phyloP scores from a whole-genome alignment of 495 filamentous ascomycete genomes.

The Lasiosphaeris hirsuta region DNA sequence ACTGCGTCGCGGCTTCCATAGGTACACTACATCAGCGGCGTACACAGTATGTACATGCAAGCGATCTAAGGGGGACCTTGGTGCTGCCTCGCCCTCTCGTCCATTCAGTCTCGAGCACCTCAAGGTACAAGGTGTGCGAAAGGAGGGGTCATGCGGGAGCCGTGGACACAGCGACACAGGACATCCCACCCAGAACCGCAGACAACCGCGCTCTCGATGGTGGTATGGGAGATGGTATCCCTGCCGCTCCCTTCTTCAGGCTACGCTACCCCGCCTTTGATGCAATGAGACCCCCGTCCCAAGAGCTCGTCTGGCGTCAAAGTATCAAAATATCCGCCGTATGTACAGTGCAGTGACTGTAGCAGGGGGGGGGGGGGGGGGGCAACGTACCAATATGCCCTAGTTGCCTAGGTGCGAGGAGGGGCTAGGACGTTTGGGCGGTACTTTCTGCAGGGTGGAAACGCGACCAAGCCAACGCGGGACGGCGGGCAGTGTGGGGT shows the following conservation, averaged over 20 bases:
- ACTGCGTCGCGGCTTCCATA: neutral
- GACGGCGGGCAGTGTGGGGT: neutral
- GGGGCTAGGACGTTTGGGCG: neutral
- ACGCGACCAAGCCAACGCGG: neutral
- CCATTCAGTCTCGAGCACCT: neutral
- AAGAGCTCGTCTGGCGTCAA: slow-evolving; percentile 11
- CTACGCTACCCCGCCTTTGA: neutral
- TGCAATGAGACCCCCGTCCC: neutral
- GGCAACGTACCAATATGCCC: too few species aligned
- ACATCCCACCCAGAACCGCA: too few species aligned
- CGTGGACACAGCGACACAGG: neutral
- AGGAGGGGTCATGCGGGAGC: slow-evolving; percentile 1
- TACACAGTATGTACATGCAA: neutral
- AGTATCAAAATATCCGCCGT: slow-evolving; percentile 6
- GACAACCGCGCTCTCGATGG: too few species aligned
- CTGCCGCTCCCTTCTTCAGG: too few species aligned
- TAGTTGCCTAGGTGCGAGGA: too few species aligned
- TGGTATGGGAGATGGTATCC: too few species aligned
- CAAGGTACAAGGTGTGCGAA: neutral
- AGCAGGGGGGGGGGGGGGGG: too few species aligned
- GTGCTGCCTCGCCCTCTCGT: too few species aligned
- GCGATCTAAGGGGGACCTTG: neutral
- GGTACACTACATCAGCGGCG: too few species aligned
- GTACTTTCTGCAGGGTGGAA: neutral
- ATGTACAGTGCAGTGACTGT: too few species aligned